A percentile compares a stretch with the other conserved stretches of the same genome.
phyloP scores from a whole-genome alignment of 1,139 yeast species.

The Suhomyces ambrosiae region DNA sequence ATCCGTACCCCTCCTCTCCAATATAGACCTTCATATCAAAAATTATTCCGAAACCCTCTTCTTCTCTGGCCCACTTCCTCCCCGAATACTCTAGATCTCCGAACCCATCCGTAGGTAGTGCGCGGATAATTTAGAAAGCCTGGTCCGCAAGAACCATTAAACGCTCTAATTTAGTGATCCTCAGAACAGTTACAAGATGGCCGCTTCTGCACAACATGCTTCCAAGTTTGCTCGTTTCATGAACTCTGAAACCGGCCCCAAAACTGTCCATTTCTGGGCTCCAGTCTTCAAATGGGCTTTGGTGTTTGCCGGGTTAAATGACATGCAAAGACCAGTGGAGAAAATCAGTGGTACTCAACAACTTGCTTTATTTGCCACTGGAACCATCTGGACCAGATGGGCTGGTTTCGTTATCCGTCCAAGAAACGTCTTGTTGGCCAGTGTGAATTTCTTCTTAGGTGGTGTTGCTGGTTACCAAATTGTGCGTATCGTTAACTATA shows the following conservation, averaged over 20 bases:
- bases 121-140: slow-evolving; percentile 1
- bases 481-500: slow-evolving; percentile 66
- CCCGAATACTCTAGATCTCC: no score
- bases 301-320: slow-evolving; percentile 88
- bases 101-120: no score
- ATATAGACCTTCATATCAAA: no score
- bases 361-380: slow-evolving; percentile 86
- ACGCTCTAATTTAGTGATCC: neutral
- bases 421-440: slow-evolving; percentile 81
- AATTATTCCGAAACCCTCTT: no score
- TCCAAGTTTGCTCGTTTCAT: slow-evolving; percentile 71
- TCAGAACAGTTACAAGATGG: slow-evolving; percentile 29
- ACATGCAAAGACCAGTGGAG: slow-evolving; percentile 87
- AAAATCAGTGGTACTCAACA: slow-evolving; percentile 91
- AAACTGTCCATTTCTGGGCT: slow-evolving; percentile 94
- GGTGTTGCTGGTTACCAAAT: slow-evolving; percentile 88
- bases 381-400: slow-evolving; percentile 98
- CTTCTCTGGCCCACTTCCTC: no score
- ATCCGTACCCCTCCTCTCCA: no score
- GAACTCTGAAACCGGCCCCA: slow-evolving; percentile 91
- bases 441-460: slow-evolving; percentile 92
- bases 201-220: slow-evolving; percentile 48
- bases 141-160: slow-evolving; percentile 1
- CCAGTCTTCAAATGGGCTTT: slow-evolving; percentile 75
- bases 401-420: slow-evolving; percentile 88